Evolutionary conservation across 192 early-diverging fungal genomes (phyloP), one percentile per base, ranked within the genome.

Genomic region (Mortierella hygrophila): DNA sequence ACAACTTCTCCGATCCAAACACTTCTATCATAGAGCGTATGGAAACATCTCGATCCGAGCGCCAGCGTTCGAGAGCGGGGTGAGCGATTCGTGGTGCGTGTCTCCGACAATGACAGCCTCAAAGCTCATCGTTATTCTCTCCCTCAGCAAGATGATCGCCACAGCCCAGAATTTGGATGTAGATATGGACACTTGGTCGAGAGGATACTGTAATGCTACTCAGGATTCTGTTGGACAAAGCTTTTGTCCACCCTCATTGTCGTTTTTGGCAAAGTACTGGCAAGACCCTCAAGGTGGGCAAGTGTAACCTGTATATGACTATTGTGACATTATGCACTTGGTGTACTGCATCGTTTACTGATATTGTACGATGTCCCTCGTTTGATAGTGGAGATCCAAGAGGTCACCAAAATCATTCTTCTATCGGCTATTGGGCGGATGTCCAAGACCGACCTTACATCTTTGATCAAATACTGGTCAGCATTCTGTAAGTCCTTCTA

Each of bases 251-350:
- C 93, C 96, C 1, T 95, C 94, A 0, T 88, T 97, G 37, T 91
- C 96, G 15, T 93, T 91, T 72, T 83, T 97, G 16, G 91, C 92
- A 42, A 96, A 95, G 84, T 96, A 94, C 72, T 97, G 96, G 94
- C 95, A 97, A 81, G 96, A 97, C 89, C 89, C 95, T 20, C 89
- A 93, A 77, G 89, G 95, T 96, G 80, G 76, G 44, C 42, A 8
- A 40, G 13, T 10, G n/a, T n/a, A 3, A 40, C 35, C 35, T 40
- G 38, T 40, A 63, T 8, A 5, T 26, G 38, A 21, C 40, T 65
- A 32, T 57, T 89, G 13, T 9, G 4, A 26, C 78, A 21, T 0
- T 32, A 21, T 35, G 1, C 37, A 40, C 0, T 47, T 69, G 13
- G 20, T 23, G 44, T 49, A 52, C 16, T 9, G 54, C 40, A 23